Evolutionary conservation across 2,329 filamentous ascomycete species (phyloP).

Genomic region (Bipolaris bicolor): DNA sequence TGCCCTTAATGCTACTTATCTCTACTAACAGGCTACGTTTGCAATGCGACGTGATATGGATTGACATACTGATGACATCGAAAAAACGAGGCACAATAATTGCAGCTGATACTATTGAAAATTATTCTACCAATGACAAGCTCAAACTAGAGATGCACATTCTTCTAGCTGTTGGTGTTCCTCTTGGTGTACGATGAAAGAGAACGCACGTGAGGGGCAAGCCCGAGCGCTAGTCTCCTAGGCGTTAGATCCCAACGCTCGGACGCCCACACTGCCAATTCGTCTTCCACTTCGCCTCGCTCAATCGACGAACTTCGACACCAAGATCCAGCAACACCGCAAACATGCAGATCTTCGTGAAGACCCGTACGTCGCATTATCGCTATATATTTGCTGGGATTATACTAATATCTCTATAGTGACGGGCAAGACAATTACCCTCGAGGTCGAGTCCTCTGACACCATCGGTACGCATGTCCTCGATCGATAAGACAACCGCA

Average conservation of each 20-base stretch:
- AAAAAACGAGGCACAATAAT: too few species aligned
- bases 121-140: too few species aligned
- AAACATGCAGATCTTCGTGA: constrained; percentile 76
- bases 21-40: too few species aligned
- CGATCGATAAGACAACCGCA: constrained; percentile 19
- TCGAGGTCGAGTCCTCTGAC: constrained; percentile 80
- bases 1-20: too few species aligned
- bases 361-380: constrained; percentile 71
- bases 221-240: constrained; percentile 9
- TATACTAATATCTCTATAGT: constrained; percentile 29
- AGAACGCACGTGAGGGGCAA: constrained; percentile 19
- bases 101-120: too few species aligned
- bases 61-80: too few species aligned
- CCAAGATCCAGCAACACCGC: constrained; percentile 39
- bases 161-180: not conserved
- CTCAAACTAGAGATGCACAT: not conserved
- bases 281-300: constrained; percentile 19
- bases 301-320: constrained; percentile 32
- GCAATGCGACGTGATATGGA: too few species aligned
- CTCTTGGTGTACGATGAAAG: not conserved
- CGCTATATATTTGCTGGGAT: not conserved
- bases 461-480: constrained; percentile 68
- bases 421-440: constrained; percentile 99
- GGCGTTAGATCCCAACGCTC: constrained; percentile 19
- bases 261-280: constrained; percentile 31